Base-by-base conservation (phyloP, 2,329 filamentous ascomycete species). In the Aspergillus vadensis region DNA sequence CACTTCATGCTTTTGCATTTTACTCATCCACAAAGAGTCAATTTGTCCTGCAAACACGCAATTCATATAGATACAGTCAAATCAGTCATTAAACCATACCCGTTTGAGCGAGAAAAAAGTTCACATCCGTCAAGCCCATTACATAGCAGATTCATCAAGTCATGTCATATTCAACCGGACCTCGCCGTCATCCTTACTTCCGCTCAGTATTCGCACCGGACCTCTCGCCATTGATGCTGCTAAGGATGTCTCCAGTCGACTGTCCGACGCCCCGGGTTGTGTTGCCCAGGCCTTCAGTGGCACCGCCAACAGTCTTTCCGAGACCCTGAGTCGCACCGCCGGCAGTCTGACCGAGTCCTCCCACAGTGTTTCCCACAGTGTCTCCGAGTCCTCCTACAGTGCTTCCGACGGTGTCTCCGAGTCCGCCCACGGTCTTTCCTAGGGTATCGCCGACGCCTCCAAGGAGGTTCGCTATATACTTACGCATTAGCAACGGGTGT, bases 261-360 rank as follows among this genome's bases (percentile, higher is more conserved):
- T 67, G 38, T 44, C 60, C 64, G 21, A 61, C 62, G 6, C 65
- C 54, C 60, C 71, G 72, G n/a, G 70, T 64, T 1, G 72, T 71
- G 36, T 74, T 50, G 8, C 71, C 71, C 32, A 73, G 49, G 0
- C 69, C 69, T 17, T 73, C 67, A 21, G 74, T 75, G 56, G 71
- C 70, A 54, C 71, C 68, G 36, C 74, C 74, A 10, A 75, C 73
- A 4, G 74, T 76, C 55, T 69, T 70, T 17, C 73, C 72, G 4
- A 76, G 58, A 19, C 72, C 70, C 25, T 55, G 53, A 43, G 72
- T 73, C 10, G 75, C 64, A 55, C 74, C 75, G 59, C 69, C 68
- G 27, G 73, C 69, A 25, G 71, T 71, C 43, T 71, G 70, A 47
- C 70, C 70, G n/a, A 73, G 30, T 21, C 53, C 53, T 3, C 53